These are phyloP conservation scores for Fusarium burgessii DNA, from an alignment of 2,329 filamentous ascomycete genomes.

Conservation along the genomic window DNA sequence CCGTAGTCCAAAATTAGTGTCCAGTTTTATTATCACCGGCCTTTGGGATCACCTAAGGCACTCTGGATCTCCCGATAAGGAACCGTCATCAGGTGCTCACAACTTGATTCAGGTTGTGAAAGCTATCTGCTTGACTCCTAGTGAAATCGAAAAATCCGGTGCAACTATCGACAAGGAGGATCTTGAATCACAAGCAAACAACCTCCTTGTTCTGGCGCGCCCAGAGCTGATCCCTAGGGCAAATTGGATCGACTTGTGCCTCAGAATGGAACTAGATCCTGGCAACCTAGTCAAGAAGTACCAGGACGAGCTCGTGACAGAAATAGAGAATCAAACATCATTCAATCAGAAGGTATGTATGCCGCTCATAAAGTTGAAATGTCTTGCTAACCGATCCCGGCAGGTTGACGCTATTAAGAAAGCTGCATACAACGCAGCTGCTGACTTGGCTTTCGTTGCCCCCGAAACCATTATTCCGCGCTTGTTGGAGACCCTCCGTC, in stretches of 20 bases:
- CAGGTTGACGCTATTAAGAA: conserved; percentile 61
- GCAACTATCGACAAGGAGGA: conserved; percentile 58
- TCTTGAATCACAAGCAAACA: conserved; percentile 78
- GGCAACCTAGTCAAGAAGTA: conserved; percentile 77
- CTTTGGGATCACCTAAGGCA: conserved; percentile 84
- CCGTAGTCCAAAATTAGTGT: conserved; percentile 67
- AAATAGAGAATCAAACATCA: conserved; percentile 68
- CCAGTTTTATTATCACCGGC: conserved; percentile 74
- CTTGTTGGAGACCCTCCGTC: conserved; percentile 78
- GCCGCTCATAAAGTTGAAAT: neutral
- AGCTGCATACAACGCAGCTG: conserved; percentile 86
- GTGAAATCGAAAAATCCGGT: conserved; percentile 60
- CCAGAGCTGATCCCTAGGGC: conserved; percentile 80
- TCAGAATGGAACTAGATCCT: conserved; percentile 84
- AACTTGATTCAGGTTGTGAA: conserved; percentile 72
- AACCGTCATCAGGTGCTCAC: conserved; percentile 74
- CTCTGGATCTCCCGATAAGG: conserved; percentile 79
- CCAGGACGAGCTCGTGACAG: conserved; percentile 72
- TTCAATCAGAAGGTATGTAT: conserved; percentile 65
- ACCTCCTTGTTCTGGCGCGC: conserved; percentile 81
- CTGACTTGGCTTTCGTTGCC: conserved; percentile 93
- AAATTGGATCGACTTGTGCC: conserved; percentile 90
- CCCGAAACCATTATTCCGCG: conserved; percentile 83
- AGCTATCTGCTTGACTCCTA: conserved; percentile 71
- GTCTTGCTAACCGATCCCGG: conserved; percentile 18